A percentile compares a stretch with the other conserved stretches of the same genome.
Conservation (phyloP, 768 basidiomycete species). For the Xerocomellus dryophilus region DNA sequence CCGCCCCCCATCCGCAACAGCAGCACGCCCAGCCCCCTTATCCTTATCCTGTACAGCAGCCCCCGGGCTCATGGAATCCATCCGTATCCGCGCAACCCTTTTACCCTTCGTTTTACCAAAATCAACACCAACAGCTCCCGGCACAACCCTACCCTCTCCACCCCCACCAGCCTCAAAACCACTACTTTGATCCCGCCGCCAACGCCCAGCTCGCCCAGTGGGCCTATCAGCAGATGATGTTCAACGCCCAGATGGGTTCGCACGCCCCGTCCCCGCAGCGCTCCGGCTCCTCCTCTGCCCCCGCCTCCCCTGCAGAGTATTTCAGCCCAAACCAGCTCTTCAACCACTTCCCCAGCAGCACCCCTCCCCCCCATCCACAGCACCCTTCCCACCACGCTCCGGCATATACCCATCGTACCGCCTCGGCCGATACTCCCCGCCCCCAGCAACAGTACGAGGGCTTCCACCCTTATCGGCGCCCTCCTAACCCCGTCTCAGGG, state of each 20-base stretch:
- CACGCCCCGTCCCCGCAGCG: slow-evolving; percentile 36
- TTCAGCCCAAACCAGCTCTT: slow-evolving; percentile 60
- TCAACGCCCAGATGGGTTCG: slow-evolving; percentile 48
- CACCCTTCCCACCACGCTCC: slow-evolving; percentile 33
- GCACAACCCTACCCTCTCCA: slow-evolving; percentile 48
- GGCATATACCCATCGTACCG: slow-evolving; percentile 39
- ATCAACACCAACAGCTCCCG: slow-evolving; percentile 56
- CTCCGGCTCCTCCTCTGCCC: slow-evolving; percentile 36
- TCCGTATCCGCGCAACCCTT: slow-evolving; percentile 66
- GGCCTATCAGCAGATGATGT: slow-evolving; percentile 93
- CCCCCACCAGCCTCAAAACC: slow-evolving; percentile 42
- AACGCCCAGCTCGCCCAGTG: slow-evolving; percentile 79
- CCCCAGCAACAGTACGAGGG: slow-evolving; percentile 42
- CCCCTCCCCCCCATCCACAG: slow-evolving; percentile 60
- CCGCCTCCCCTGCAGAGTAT: slow-evolving; percentile 48
- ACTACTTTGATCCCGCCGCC: slow-evolving; percentile 73
- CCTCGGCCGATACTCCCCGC: slow-evolving; percentile 29
- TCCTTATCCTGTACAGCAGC: slow-evolving; percentile 68
- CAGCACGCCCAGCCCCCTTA: slow-evolving; percentile 42
- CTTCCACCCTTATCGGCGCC: slow-evolving; percentile 82
- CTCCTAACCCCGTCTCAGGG: slow-evolving; percentile 36
- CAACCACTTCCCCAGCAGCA: slow-evolving; percentile 66
- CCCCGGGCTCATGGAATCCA: slow-evolving; percentile 69
- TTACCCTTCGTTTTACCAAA: slow-evolving; percentile 77
- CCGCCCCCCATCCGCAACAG: slow-evolving; percentile 30